Conservation (phyloP, 805 yeast species). For the Aciculoconidium aculeatum region DNA sequence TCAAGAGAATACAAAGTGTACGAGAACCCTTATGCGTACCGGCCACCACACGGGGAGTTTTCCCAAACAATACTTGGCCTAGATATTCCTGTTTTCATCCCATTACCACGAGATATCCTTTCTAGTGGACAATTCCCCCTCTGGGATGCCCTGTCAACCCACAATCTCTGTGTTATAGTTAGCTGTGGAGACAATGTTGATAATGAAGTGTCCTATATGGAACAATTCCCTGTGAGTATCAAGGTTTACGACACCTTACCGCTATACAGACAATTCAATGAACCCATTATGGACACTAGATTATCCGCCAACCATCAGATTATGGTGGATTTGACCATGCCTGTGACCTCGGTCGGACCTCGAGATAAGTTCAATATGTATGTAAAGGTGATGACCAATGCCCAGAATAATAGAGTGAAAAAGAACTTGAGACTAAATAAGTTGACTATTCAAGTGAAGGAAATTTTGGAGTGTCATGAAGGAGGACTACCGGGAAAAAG, state of each 20-base stretch:
- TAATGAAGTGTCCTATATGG: conserved; percentile 26
- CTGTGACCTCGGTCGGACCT: conserved; percentile 54
- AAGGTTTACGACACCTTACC: conserved; percentile 56
- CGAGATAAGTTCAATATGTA: conserved; percentile 41
- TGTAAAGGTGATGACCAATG: conserved; percentile 37
- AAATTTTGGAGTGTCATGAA: conserved; percentile 49
- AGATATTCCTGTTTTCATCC: conserved; percentile 55
- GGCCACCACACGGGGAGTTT: conserved; percentile 36
- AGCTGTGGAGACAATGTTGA: conserved; percentile 24
- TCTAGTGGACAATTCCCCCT: conserved; percentile 45
- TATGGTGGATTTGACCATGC: conserved; percentile 40
- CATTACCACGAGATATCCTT: conserved; percentile 46
- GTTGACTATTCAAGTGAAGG: conserved; percentile 45
- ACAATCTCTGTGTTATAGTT: conserved; percentile 37
- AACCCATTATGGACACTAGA: conserved; percentile 40
- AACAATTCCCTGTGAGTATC: conserved; percentile 45
- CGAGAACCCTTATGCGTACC: conserved; percentile 29
- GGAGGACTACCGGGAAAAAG: conserved; percentile 44
- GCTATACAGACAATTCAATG: conserved; percentile 47
- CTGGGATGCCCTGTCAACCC: conserved; percentile 45
- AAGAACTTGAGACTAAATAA: conserved; percentile 36
- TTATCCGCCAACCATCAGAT: conserved; percentile 46
- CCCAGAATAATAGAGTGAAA: conserved; percentile 22
- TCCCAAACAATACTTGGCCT: conserved; percentile 43
- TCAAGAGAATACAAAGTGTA: conserved; percentile 28